Percentiles rank a stretch among this genome's conserved stretches.
Evolutionary conservation across 495 filamentous ascomycete species (phyloP).

Genomic region (Collariella sp.): DNA sequence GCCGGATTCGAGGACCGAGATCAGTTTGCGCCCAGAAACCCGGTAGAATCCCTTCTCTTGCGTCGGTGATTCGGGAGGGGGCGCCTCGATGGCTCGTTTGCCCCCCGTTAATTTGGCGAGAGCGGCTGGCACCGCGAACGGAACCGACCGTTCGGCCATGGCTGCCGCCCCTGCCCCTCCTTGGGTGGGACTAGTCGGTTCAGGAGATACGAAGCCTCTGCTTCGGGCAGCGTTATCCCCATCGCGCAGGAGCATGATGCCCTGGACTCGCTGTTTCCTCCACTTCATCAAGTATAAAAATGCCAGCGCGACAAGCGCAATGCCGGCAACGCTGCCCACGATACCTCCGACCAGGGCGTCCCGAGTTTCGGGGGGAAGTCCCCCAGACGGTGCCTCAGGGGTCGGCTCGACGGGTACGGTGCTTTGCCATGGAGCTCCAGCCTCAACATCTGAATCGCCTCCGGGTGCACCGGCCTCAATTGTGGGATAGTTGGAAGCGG

Average conservation of each 20-base stretch:
- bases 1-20: constrained; percentile 58
- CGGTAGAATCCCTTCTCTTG: constrained; percentile 42
- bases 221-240: constrained; percentile 14
- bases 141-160: constrained; percentile 46
- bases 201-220: constrained; percentile 1
- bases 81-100: constrained; percentile 41
- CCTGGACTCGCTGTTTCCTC: constrained; percentile 37
- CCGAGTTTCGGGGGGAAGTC: constrained; percentile 25
- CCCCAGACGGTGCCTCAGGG: constrained; percentile 6
- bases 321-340: constrained; percentile 55
- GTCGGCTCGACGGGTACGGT: constrained; percentile 2
- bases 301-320: constrained; percentile 49
- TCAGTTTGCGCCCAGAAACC: constrained; percentile 64
- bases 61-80: constrained; percentile 33
- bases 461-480: constrained; percentile 7
- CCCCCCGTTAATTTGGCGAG: constrained; percentile 40
- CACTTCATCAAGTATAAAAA: constrained; percentile 50
- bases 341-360: constrained; percentile 54
- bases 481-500: not conserved
- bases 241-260: constrained; percentile 26
- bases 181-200: constrained; percentile 10
- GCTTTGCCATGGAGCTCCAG: not conserved
- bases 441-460: not conserved
- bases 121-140: constrained; percentile 49
- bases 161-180: constrained; percentile 7